Evolutionary conservation across 2,329 filamentous ascomycete genomes (phyloP).

Genomic region (Trichophyton verrucosum): DNA sequence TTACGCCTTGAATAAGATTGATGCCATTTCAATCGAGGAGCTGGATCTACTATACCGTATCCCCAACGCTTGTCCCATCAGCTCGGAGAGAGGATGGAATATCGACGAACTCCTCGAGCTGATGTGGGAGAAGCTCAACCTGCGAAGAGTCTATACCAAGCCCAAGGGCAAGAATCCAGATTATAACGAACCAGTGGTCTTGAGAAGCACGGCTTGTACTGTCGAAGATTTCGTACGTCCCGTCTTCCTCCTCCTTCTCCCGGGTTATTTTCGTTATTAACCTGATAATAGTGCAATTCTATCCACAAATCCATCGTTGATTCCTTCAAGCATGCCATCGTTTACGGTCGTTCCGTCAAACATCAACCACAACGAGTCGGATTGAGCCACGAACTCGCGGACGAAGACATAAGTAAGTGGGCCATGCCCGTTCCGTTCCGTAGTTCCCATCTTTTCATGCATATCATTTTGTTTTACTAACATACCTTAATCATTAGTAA

Average conservation of each 20-base stretch:
- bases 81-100: slow-evolving; percentile 96
- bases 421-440: background rate
- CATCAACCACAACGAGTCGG: slow-evolving; percentile 96
- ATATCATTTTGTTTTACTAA: background rate
- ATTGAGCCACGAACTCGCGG: slow-evolving; percentile 75
- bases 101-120: slow-evolving; percentile 90
- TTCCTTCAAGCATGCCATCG: slow-evolving; percentile 87
- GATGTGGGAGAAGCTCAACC: slow-evolving; percentile 95
- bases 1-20: slow-evolving; percentile 98
- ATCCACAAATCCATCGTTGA: slow-evolving; percentile 96
- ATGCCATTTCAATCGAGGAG: slow-evolving; percentile 95
- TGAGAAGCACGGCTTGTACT: slow-evolving; percentile 69
- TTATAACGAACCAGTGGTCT: slow-evolving; percentile 80
- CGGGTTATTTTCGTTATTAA: background rate
- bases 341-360: slow-evolving; percentile 96
- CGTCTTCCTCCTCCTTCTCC: background rate
- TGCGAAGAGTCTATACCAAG: slow-evolving; percentile 92
- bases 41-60: slow-evolving; percentile 92
- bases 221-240: slow-evolving; percentile 89
- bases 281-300: slow-evolving; percentile 61
- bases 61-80: slow-evolving; percentile 92
- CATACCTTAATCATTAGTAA: slow-evolving; percentile 17
- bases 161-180: slow-evolving; percentile 91
- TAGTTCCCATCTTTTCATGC: background rate
- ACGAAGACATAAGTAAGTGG: slow-evolving; percentile 80